Conservation (phyloP, 108 stramenopile genomes). For the Cyclostephanos invisitatus region DNA sequence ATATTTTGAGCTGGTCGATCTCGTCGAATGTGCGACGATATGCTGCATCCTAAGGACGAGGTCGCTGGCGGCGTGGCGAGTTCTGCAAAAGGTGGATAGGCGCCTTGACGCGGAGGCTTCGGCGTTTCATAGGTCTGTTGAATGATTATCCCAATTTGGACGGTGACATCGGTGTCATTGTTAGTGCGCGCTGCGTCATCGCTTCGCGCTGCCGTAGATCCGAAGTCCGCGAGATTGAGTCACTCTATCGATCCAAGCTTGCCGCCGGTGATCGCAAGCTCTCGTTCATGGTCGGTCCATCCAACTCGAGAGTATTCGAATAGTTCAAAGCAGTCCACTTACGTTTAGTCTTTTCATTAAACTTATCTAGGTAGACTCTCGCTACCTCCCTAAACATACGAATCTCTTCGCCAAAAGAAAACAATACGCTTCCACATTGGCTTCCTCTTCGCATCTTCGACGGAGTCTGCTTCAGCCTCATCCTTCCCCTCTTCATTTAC, state of each 20-base stretch:
- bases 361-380: too few relatives aligned
- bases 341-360: too few relatives aligned
- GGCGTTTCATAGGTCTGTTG: conserved; percentile 34
- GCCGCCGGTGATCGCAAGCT: conserved; percentile 55
- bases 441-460: neutral
- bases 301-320: conserved; percentile 33
- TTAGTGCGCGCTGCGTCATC: neutral
- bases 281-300: conserved; percentile 67
- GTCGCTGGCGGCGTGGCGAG: conserved; percentile 36
- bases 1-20: neutral
- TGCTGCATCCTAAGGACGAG: conserved; percentile 55
- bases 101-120: conserved; percentile 37
- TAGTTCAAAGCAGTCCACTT: too few relatives aligned
- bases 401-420: conserved; percentile 7
- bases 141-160: neutral
- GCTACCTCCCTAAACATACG: conserved; percentile 9
- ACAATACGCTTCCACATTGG: neutral
- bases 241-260: conserved; percentile 41
- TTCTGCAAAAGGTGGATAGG: conserved; percentile 30
- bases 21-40: conserved; percentile 54
- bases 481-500: neutral
- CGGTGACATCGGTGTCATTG: neutral
- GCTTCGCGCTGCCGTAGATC: neutral
- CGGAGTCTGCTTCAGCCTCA: neutral
- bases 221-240: too few relatives aligned